Conservation (phyloP, 768 basidiomycete species). For the Astraeus odoratus region DNA sequence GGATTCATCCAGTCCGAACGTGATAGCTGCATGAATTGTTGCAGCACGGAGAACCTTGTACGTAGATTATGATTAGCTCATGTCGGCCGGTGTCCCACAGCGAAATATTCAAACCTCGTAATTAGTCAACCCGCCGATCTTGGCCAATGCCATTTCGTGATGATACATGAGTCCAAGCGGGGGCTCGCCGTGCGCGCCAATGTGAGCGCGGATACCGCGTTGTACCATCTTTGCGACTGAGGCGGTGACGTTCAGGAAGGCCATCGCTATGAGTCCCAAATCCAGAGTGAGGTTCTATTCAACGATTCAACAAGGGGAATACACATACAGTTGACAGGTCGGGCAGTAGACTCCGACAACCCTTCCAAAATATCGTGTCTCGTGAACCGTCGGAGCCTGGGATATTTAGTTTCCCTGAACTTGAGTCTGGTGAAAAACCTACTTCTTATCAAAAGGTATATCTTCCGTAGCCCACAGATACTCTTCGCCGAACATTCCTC, state of each 20-base stretch:
- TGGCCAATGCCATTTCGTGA: constrained; percentile 62
- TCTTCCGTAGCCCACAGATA: constrained; percentile 60
- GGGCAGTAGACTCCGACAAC: constrained; percentile 51
- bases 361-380: constrained; percentile 59
- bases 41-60: constrained; percentile 59
- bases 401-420: background rate
- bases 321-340: constrained; percentile 51
- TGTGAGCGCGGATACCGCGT: constrained; percentile 53
- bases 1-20: constrained; percentile 54
- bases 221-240: constrained; percentile 66
- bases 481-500: constrained; percentile 65
- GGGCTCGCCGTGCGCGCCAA: constrained; percentile 71
- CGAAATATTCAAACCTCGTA: constrained; percentile 46
- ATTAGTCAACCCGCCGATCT: constrained; percentile 57
- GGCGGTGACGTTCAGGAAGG: constrained; percentile 60
- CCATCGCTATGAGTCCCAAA: constrained; percentile 39
- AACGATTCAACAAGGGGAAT: background rate
- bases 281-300: background rate
- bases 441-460: constrained; percentile 67
- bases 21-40: constrained; percentile 56
- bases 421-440: constrained; percentile 8
- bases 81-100: background rate
- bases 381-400: constrained; percentile 55
- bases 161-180: constrained; percentile 74
- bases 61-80: background rate